Evolutionary conservation across 2,329 filamentous ascomycete genomes (phyloP).

Genomic region (Zymoseptoria pseudotritici): DNA sequence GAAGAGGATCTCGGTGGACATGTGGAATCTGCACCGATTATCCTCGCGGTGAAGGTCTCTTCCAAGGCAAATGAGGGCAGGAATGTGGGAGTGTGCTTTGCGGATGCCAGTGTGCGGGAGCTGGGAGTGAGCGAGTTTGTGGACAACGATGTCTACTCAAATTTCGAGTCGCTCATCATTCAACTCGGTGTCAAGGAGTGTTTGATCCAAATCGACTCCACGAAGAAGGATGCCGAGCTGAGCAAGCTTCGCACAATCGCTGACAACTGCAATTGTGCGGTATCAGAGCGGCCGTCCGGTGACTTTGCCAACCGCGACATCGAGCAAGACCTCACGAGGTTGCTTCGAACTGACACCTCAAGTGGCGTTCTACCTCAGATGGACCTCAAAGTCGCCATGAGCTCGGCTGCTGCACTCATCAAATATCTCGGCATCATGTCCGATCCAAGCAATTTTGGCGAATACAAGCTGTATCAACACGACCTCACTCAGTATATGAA

Average conservation of each 20-base stretch:
- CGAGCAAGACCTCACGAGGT: slow-evolving; percentile 81
- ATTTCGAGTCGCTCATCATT: slow-evolving; percentile 92
- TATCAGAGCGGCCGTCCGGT: slow-evolving; percentile 66
- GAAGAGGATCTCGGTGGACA: slow-evolving; percentile 88
- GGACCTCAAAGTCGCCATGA: slow-evolving; percentile 92
- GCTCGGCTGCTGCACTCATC: slow-evolving; percentile 84
- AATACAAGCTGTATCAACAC: slow-evolving; percentile 95
- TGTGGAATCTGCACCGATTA: slow-evolving; percentile 85
- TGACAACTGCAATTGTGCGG: slow-evolving; percentile 82
- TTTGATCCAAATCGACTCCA: slow-evolving; percentile 69
- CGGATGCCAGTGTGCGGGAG: slow-evolving; percentile 91
- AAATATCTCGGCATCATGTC: slow-evolving; percentile 88
- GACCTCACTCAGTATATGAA: slow-evolving; percentile 98
- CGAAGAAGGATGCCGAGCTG: slow-evolving; percentile 80
- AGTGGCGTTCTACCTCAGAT: slow-evolving; percentile 75
- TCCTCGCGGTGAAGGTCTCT: slow-evolving; percentile 86
- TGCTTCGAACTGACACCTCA: slow-evolving; percentile 80
- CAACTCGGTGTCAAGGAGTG: slow-evolving; percentile 95
- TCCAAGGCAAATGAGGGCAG: slow-evolving; percentile 80
- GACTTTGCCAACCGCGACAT: slow-evolving; percentile 90
- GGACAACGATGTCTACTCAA: slow-evolving; percentile 98
- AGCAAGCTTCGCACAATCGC: slow-evolving; percentile 82
- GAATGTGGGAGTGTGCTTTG: slow-evolving; percentile 90
- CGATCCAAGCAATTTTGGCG: slow-evolving; percentile 89
- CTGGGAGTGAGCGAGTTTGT: slow-evolving; percentile 95